Evolutionary conservation across 805 yeast species (phyloP).

Genomic region (Zygosaccharomyces bisporus): DNA sequence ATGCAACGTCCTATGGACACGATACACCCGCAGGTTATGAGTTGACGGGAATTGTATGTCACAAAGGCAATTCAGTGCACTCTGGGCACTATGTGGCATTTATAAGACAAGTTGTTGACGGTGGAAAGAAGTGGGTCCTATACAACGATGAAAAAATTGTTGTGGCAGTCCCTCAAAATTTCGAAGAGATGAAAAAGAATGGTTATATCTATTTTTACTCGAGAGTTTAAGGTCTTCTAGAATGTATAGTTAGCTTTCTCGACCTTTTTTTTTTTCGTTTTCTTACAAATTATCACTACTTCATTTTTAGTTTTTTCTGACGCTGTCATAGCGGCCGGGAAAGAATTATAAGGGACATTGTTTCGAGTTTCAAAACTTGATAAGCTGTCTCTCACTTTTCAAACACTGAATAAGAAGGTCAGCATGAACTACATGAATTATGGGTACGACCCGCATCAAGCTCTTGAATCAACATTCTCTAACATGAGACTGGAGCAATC

Average conservation of each 20-base stretch:
- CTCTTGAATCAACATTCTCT: slow-evolving; percentile 15
- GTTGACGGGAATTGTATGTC: slow-evolving; percentile 73
- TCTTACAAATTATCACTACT: not conserved
- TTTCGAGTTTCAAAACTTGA: slow-evolving; percentile 6
- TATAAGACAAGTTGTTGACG: slow-evolving; percentile 43
- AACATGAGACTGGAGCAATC: slow-evolving; percentile 9
- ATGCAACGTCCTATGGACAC: slow-evolving; percentile 14
- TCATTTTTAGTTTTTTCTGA: slow-evolving; percentile 6
- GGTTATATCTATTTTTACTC: slow-evolving; percentile 44
- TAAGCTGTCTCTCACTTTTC: not conserved
- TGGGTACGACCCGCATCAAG: slow-evolving; percentile 15
- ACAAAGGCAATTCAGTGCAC: slow-evolving; percentile 84
- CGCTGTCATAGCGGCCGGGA: slow-evolving; percentile 5
- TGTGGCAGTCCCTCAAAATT: slow-evolving; percentile 43
- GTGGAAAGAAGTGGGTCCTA: slow-evolving; percentile 58
- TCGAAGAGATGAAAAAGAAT: slow-evolving; percentile 44
- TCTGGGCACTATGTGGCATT: slow-evolving; percentile 92
- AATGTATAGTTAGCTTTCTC: not conserved
- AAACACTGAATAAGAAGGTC: not conserved
- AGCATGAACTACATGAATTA: slow-evolving; percentile 18
- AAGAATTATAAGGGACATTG: slow-evolving; percentile 2
- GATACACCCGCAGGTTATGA: slow-evolving; percentile 17
- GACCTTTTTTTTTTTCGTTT: not conserved
- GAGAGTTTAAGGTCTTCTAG: slow-evolving; percentile 7
- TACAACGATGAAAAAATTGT: slow-evolving; percentile 91